phyloP scores from a whole-genome alignment of 2,329 filamentous ascomycete species.

The Lojkania enalia region DNA sequence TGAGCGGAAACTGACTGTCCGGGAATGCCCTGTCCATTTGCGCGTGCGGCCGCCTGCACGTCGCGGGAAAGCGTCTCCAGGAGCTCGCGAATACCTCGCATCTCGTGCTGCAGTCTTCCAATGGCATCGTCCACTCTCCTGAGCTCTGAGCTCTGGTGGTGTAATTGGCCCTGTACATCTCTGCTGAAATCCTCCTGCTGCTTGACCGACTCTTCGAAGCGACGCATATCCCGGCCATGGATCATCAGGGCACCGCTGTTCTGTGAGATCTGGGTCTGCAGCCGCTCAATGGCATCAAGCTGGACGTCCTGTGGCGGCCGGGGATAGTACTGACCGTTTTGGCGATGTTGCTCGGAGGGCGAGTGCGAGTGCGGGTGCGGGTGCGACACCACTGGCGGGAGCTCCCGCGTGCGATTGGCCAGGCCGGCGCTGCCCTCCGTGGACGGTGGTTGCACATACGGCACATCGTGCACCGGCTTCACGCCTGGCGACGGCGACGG shows the following conservation, averaged over 20 bases:
- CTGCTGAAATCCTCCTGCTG: slow-evolving; percentile 44
- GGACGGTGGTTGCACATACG: slow-evolving; percentile 15
- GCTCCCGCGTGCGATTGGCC: slow-evolving; percentile 19
- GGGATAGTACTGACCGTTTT: slow-evolving; percentile 36
- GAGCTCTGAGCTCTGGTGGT: slow-evolving; percentile 37
- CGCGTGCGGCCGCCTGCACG: slow-evolving; percentile 23
- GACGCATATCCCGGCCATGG: slow-evolving; percentile 37
- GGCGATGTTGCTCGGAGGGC: slow-evolving; percentile 18
- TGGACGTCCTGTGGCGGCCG: slow-evolving; percentile 32
- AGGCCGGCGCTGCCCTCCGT: slow-evolving; percentile 17
- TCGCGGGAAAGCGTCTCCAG: slow-evolving; percentile 45
- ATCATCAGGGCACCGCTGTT: slow-evolving; percentile 46
- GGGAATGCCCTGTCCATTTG: not conserved
- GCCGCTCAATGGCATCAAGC: slow-evolving; percentile 48
- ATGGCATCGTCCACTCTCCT: slow-evolving; percentile 47
- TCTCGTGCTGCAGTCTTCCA: slow-evolving; percentile 45
- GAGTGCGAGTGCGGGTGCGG: slow-evolving; percentile 17
- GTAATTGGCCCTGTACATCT: slow-evolving; percentile 38
- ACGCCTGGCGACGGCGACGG: slow-evolving; percentile 21
- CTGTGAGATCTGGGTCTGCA: slow-evolving; percentile 54
- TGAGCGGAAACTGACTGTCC: slow-evolving; percentile 22
- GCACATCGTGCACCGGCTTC: slow-evolving; percentile 21
- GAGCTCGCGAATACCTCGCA: slow-evolving; percentile 42
- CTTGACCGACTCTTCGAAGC: slow-evolving; percentile 29
- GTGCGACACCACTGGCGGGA: slow-evolving; percentile 16